Evolutionary conservation across 139 green algal species (phyloP).

Genomic region (Tetradesmus obliquus): DNA sequence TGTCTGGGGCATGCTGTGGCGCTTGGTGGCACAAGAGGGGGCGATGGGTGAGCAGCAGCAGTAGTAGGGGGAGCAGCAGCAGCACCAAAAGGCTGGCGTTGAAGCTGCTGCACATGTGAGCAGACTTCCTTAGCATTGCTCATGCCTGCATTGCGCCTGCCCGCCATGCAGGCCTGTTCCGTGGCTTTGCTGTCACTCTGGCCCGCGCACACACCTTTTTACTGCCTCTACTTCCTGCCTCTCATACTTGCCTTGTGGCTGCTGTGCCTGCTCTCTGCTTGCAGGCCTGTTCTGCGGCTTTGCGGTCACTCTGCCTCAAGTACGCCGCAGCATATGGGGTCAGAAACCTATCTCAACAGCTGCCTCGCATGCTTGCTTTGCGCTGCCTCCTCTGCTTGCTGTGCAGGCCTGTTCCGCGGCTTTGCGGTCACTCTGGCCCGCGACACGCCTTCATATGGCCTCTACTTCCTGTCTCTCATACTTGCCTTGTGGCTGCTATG

Average conservation of each 20-base stretch:
- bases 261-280: background rate
- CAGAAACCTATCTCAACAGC: too few relatives aligned
- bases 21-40: constrained; percentile 62
- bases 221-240: constrained; percentile 76
- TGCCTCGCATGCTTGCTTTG: too few relatives aligned
- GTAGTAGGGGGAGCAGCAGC: background rate
- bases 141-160: too few relatives aligned
- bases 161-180: constrained; percentile 61
- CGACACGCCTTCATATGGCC: constrained; percentile 71
- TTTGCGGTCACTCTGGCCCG: constrained; percentile 66
- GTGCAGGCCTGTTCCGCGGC: constrained; percentile 71
- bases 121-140: too few relatives aligned
- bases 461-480: constrained; percentile 77
- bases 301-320: constrained; percentile 64
- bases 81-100: too few relatives aligned
- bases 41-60: constrained; percentile 47
- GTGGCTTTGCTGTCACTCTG: constrained; percentile 67
- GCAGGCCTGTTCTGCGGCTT: constrained; percentile 74
- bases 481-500: constrained; percentile 4
- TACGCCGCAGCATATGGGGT: too few relatives aligned
- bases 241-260: constrained; percentile 53
- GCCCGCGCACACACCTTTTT: constrained; percentile 71
- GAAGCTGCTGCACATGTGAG: too few relatives aligned
- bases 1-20: constrained; percentile 49
- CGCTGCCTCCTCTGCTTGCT: background rate